Percentiles rank a stretch among this genome's conserved stretches.
Evolutionary conservation across 2,329 filamentous ascomycete genomes (phyloP).

Genomic region (Calonectria henricotiae): DNA sequence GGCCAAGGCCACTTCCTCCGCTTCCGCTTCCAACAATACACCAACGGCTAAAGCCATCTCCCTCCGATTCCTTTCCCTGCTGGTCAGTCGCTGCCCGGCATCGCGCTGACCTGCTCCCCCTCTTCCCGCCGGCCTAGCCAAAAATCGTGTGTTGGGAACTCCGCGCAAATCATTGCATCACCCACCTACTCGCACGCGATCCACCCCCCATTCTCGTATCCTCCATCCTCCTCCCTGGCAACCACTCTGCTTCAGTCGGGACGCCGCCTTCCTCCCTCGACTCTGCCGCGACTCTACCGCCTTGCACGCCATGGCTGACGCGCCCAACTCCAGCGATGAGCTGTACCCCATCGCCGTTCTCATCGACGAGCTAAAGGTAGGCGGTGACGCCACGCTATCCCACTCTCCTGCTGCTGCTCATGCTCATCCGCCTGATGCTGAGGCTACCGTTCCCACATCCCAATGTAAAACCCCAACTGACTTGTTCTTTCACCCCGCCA

Average conservation of each 20-base stretch:
- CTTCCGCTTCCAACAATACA: constrained; percentile 42
- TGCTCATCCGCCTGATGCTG: constrained; percentile 49
- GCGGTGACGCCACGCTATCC: constrained; percentile 51
- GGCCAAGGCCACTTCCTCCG: constrained; percentile 41
- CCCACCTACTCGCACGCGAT: constrained; percentile 53
- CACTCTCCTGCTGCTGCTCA: constrained; percentile 27
- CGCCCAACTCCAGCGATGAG: constrained; percentile 94
- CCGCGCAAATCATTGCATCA: constrained; percentile 57
- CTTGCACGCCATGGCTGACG: constrained; percentile 84
- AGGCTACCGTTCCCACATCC: constrained; percentile 50
- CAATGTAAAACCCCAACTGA: constrained; percentile 40
- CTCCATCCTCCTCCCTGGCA: constrained; percentile 48
- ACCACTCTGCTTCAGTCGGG: constrained; percentile 45
- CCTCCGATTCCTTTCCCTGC: constrained; percentile 29
- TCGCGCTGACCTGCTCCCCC: constrained; percentile 41
- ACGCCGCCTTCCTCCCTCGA: constrained; percentile 47
- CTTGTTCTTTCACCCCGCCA: constrained; percentile 60
- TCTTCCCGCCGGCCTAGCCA: constrained; percentile 43
- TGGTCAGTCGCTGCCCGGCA: constrained; percentile 37
- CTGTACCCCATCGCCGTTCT: constrained; percentile 99
- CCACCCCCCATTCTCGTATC: constrained; percentile 49
- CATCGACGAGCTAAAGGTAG: constrained; percentile 99
- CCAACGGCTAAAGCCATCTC: constrained; percentile 34
- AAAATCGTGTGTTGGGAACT: constrained; percentile 53
- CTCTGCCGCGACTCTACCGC: constrained; percentile 55